phyloP scores from a whole-genome alignment of 2,329 filamentous ascomycete genomes.

The Aspergillus hortae region DNA sequence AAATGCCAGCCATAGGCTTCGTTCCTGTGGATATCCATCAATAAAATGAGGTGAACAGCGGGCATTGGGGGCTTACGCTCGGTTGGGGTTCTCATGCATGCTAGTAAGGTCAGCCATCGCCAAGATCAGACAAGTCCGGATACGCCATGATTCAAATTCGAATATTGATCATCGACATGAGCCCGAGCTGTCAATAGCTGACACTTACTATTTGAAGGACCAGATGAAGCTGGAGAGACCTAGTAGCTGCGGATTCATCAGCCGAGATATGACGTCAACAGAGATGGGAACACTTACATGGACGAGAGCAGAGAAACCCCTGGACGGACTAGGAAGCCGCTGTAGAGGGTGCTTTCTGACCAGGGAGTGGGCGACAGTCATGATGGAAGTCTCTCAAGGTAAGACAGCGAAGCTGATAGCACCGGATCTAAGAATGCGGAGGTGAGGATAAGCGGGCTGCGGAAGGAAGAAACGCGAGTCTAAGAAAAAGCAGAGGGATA shows the following conservation, averaged over 20 bases:
- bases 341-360: constrained; percentile 42
- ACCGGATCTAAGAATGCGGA: no score
- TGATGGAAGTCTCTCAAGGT: neutral
- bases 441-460: no score
- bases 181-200: neutral
- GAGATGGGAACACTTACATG: constrained; percentile 37
- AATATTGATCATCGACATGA: neutral
- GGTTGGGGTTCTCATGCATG: constrained; percentile 42
- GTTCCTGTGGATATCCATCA: constrained; percentile 39
- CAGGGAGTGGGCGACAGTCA: constrained; percentile 17
- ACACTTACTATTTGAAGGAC: constrained; percentile 44
- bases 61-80: constrained; percentile 31
- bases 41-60: neutral
- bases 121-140: neutral
- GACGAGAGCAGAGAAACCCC: constrained; percentile 40
- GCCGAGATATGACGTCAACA: constrained; percentile 12
- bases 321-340: constrained; percentile 40
- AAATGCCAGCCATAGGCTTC: constrained; percentile 64
- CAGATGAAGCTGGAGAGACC: constrained; percentile 42
- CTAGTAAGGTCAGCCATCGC: constrained; percentile 20
- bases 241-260: constrained; percentile 25
- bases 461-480: no score
- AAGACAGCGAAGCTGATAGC: neutral
- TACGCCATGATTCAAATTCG: neutral
- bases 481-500: no score